Percentiles rank a stretch among this genome's conserved stretches.
Conservation (phyloP, 2,329 filamentous ascomycete genomes). For the Aaosphaeria arxii region DNA sequence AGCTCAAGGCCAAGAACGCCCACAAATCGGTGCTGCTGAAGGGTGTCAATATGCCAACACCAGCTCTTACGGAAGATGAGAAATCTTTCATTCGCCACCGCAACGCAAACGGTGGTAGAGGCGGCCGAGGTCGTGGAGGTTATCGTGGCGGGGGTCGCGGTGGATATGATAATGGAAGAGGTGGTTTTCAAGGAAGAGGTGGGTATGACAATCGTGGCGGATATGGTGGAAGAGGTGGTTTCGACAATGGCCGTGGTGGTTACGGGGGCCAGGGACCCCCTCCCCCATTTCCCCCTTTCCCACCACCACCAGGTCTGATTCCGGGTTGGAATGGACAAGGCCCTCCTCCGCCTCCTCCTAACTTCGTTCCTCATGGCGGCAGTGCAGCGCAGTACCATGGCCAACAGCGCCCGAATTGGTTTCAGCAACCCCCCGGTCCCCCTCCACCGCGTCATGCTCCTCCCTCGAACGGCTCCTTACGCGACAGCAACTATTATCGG, state of each 20-base stretch:
- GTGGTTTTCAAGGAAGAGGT: conserved; percentile 18
- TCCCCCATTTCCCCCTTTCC: not conserved
- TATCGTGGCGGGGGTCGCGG: conserved; percentile 5
- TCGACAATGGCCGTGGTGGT: conserved; percentile 47
- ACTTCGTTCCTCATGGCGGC: not conserved
- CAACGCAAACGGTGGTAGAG: conserved; percentile 56
- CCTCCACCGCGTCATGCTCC: not conserved
- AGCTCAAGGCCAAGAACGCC: conserved; percentile 54
- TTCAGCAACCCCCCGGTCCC: not conserved
- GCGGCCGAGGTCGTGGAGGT: conserved; percentile 20
- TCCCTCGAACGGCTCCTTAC: not conserved
- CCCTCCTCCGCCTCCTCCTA: not conserved
- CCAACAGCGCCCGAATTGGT: not conserved
- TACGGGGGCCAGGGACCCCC: conserved; percentile 9
- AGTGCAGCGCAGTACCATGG: not conserved
- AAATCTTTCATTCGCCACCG: conserved; percentile 63
- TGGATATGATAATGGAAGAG: conserved; percentile 45
- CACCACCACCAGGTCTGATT: not conserved
- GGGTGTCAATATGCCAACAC: conserved; percentile 70
- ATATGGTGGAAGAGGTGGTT: conserved; percentile 3
- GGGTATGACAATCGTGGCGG: conserved; percentile 2
- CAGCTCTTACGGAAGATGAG: conserved; percentile 66
- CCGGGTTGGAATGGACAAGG: not conserved
- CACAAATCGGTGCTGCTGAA: conserved; percentile 95
- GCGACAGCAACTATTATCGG: not conserved